Evolutionary conservation across 306 rosid species (phyloP).

Genomic region (Lablab purpureus): DNA sequence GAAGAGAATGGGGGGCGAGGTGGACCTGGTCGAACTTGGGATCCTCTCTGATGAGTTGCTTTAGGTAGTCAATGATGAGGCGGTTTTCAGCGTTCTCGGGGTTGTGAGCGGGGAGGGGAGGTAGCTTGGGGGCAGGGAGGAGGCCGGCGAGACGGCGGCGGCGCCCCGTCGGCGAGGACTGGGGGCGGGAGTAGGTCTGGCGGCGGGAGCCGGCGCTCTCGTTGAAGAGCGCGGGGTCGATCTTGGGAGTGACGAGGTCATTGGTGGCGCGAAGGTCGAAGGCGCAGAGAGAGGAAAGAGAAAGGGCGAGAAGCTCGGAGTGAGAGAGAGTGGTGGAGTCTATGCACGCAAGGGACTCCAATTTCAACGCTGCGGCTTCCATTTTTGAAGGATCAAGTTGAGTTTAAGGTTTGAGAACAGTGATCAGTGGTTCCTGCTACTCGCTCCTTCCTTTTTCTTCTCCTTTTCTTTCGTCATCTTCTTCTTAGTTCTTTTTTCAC

Average conservation of each 20-base stretch:
- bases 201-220: constrained; percentile 87
- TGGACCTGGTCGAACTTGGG: constrained; percentile 71
- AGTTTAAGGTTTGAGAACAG: too few species aligned
- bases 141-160: constrained; percentile 71
- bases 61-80: constrained; percentile 66
- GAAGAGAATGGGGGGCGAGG: constrained; percentile 12
- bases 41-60: constrained; percentile 63
- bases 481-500: too few species aligned
- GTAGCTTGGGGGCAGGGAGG: constrained; percentile 56
- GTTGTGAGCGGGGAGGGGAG: constrained; percentile 51
- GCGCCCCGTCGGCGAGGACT: constrained; percentile 55
- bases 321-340: constrained; percentile 72
- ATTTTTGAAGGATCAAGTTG: neutral
- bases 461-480: too few species aligned
- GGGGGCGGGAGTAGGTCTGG: constrained; percentile 74
- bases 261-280: constrained; percentile 46
- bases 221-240: constrained; percentile 76
- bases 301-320: constrained; percentile 72
- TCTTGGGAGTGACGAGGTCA: constrained; percentile 59
- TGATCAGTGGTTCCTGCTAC: too few species aligned
- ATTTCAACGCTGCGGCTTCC: neutral
- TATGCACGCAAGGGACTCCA: constrained; percentile 54
- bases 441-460: neutral
- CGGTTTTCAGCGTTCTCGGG: constrained; percentile 69
- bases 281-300: constrained; percentile 66